phyloP scores from a whole-genome alignment of 768 basidiomycete species.

The Amanita brunnescens region DNA sequence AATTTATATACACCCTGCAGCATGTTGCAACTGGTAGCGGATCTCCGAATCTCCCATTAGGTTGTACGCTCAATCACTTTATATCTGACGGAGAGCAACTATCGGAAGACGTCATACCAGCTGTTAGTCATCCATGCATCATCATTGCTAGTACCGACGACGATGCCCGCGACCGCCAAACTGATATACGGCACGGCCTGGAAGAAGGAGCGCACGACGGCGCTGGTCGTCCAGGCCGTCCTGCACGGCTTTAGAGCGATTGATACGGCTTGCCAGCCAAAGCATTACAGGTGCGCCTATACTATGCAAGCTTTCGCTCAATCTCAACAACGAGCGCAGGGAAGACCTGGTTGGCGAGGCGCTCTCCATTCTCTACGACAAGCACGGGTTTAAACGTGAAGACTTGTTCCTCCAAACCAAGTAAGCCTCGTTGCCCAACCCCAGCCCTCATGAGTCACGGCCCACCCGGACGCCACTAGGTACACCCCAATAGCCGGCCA shows the following conservation, averaged over 20 bases:
- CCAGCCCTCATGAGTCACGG: no score
- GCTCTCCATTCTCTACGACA: conserved; percentile 42
- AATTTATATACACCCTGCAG: no score
- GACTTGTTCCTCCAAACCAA: conserved; percentile 78
- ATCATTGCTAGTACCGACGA: no score
- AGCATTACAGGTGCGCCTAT: conserved; percentile 68
- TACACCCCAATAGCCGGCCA: conserved; percentile 66
- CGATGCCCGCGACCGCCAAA: conserved; percentile 22
- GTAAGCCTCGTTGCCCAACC: conserved; percentile 23
- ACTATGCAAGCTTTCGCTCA: background rate
- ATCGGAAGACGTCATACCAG: no score
- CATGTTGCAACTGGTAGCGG: no score
- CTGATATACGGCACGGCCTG: conserved; percentile 60
- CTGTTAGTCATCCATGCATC: no score
- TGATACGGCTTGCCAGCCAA: conserved; percentile 71
- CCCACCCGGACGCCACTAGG: no score
- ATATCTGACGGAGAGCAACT: no score
- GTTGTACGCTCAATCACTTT: no score
- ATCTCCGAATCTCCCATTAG: no score
- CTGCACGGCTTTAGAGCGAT: conserved; percentile 72
- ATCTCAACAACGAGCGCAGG: conserved; percentile 25
- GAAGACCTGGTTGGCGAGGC: conserved; percentile 80
- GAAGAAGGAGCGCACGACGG: conserved; percentile 69
- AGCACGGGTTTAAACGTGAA: conserved; percentile 56
- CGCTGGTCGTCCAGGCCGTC: conserved; percentile 64